Conservation (phyloP, 2,329 filamentous ascomycete species). For the Pochonia chlamydosporia region DNA sequence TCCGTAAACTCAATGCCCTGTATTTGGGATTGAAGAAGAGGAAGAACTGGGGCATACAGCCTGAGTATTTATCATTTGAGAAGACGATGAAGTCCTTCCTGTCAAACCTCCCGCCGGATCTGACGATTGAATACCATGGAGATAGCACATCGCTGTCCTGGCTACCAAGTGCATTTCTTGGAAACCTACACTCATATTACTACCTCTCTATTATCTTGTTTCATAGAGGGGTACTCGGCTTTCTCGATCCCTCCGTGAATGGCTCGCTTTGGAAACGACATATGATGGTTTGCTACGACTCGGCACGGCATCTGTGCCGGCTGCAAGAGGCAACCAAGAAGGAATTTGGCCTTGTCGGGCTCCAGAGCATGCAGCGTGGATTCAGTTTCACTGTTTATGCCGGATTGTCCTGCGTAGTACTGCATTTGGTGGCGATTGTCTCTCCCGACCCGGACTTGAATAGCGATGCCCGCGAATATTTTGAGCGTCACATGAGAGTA, state of each 20-base stretch:
- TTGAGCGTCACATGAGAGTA: slow-evolving; percentile 89
- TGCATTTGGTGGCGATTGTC: slow-evolving; percentile 90
- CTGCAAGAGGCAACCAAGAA: slow-evolving; percentile 78
- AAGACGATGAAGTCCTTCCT: slow-evolving; percentile 72
- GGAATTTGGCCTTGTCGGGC: slow-evolving; percentile 69
- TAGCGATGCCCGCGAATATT: slow-evolving; percentile 77
- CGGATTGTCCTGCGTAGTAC: slow-evolving; percentile 82
- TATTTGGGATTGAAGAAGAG: slow-evolving; percentile 70
- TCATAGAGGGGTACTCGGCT: slow-evolving; percentile 76
- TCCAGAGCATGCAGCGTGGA: slow-evolving; percentile 87
- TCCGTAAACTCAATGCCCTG: slow-evolving; percentile 68
- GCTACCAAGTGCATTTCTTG: slow-evolving; percentile 80
- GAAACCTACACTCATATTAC: slow-evolving; percentile 85
- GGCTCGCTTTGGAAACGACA: slow-evolving; percentile 81
- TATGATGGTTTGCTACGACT: slow-evolving; percentile 78
- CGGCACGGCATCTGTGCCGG: slow-evolving; percentile 78
- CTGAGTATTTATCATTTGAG: slow-evolving; percentile 74
- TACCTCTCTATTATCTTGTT: slow-evolving; percentile 81
- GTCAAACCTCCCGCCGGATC: slow-evolving; percentile 67
- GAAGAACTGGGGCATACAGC: slow-evolving; percentile 82
- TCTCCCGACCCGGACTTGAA: slow-evolving; percentile 88
- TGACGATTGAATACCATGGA: slow-evolving; percentile 69
- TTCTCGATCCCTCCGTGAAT: slow-evolving; percentile 63
- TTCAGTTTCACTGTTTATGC: slow-evolving; percentile 96
- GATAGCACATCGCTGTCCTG: slow-evolving; percentile 73